phyloP scores from a whole-genome alignment of 805 yeast genomes.

The Candida succiphila region DNA sequence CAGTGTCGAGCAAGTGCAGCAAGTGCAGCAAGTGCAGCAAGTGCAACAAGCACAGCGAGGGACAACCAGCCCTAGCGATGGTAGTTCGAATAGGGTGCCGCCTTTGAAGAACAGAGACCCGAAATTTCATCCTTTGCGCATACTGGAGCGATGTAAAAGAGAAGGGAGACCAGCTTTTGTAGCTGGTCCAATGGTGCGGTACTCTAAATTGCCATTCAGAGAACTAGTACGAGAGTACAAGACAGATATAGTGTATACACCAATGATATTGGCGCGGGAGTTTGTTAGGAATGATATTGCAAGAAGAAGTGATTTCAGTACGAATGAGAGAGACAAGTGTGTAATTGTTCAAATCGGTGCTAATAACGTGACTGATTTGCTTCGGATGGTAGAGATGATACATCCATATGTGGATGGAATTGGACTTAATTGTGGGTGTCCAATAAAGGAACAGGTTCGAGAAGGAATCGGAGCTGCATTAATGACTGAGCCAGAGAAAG shows the following conservation, averaged over 20 bases:
- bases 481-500: slow-evolving; percentile 73
- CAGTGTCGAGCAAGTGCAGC: too few relatives aligned
- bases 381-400: slow-evolving; percentile 82
- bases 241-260: slow-evolving; percentile 82
- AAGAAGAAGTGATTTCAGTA: slow-evolving; percentile 74
- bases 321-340: slow-evolving; percentile 59
- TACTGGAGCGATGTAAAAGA: slow-evolving; percentile 34
- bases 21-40: too few relatives aligned
- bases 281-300: slow-evolving; percentile 81
- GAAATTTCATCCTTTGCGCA: slow-evolving; percentile 41
- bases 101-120: slow-evolving; percentile 24
- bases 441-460: slow-evolving; percentile 86
- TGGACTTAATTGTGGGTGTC: slow-evolving; percentile 96
- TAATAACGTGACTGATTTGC: slow-evolving; percentile 70
- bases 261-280: slow-evolving; percentile 95
- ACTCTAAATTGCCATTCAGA: slow-evolving; percentile 88
- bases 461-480: slow-evolving; percentile 97
- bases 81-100: not conserved
- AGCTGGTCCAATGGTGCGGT: slow-evolving; percentile 96
- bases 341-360: slow-evolving; percentile 88
- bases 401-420: slow-evolving; percentile 87
- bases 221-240: slow-evolving; percentile 64
- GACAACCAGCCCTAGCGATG: too few relatives aligned
- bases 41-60: too few relatives aligned
- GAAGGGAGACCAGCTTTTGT: slow-evolving; percentile 50